Base-by-base conservation (phyloP, 2,329 filamentous ascomycete species). In the Colletotrichum destructivum region DNA sequence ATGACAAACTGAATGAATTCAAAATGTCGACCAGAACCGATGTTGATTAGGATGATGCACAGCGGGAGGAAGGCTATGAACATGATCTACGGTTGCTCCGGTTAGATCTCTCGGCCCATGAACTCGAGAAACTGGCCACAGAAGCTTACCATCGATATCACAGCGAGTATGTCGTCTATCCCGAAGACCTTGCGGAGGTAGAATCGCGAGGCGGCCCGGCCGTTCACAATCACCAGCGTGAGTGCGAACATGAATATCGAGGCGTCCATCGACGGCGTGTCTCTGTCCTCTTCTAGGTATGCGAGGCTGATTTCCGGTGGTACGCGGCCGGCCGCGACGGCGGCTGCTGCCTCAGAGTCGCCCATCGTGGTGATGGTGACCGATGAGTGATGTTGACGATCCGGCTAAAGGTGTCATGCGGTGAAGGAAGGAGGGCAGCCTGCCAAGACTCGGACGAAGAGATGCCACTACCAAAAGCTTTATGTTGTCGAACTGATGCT, bases 1-100 rank as follows among this genome's bases (percentile, higher is more conserved):
- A 88, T 78, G 4, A 88, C 84, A 75, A 87, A 86, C 75, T 85
- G 76, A 51, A 86, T 84, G 62, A 83, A 86, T 15, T 78, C 81
- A 64, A 82, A 84, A 66, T 86, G 84, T 16, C 84, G 78, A 12
- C 86, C 86, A 4, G 85, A 86, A 26, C 86, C 86, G 15, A 87
- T 74, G 3, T 82, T 73, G 74, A 88, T 88, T 55, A 88, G 78
- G 40, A 81, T 73, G 54, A 87, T 80, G 74, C 78, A 79, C 12
- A 88, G 76, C 4, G 78, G 82, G 31, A 84, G 81, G 55, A 87
- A 87, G 26, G 80, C 75, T 16, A 86, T 82, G 51, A 85, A 76
- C 15, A 80, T 70, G 4, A 26, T 47, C 70, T 72, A 51, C 2
- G 5, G 8, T 38, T 80, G 83, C 62, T 2, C 4, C 15, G 15